A percentile compares a stretch with the other conserved stretches of the same genome.
Evolutionary conservation across 2,329 filamentous ascomycete species (phyloP).

Genomic region (Trichoderma pleuroti): DNA sequence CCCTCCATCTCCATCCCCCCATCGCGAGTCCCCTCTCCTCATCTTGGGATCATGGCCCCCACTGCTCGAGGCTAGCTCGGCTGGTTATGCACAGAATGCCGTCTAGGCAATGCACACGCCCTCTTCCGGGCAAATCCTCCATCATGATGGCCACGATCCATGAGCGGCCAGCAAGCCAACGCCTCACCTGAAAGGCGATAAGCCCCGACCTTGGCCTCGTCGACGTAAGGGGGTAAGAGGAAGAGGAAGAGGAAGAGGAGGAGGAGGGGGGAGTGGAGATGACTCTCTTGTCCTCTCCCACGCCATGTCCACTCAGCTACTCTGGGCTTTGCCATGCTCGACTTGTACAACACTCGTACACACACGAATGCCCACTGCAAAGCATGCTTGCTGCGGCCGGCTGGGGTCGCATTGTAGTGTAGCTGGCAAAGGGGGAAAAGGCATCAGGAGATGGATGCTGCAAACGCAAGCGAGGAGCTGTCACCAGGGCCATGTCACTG

Average conservation of each 20-base stretch:
- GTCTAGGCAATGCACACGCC: conserved; percentile 3
- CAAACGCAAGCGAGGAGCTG: neutral
- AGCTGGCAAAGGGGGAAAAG: neutral
- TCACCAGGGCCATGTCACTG: neutral
- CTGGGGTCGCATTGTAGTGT: neutral
- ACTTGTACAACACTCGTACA: neutral
- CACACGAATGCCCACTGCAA: neutral
- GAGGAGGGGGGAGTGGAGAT: neutral
- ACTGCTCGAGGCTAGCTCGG: neutral
- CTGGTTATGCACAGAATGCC: conserved; percentile 11
- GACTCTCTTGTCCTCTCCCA: neutral
- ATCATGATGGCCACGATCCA: conserved; percentile 17
- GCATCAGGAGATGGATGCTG: neutral
- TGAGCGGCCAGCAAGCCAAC: conserved; percentile 10
- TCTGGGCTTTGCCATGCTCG: neutral
- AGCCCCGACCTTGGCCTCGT: conserved; percentile 2
- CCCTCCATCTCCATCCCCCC: conserved; percentile 1
- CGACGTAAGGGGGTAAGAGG: too few relatives aligned
- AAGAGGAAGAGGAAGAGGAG: too few relatives aligned
- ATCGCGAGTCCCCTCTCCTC: conserved; percentile 1
- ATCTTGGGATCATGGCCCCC: conserved; percentile 1
- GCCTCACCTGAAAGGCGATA: conserved; percentile 20
- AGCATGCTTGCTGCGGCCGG: conserved; percentile 10
- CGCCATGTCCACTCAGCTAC: neutral
- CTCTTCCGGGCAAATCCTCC: neutral